These are phyloP conservation scores for Kokia cookei DNA, from an alignment of 441 rosid genomes.

Conservation along the genomic window DNA sequence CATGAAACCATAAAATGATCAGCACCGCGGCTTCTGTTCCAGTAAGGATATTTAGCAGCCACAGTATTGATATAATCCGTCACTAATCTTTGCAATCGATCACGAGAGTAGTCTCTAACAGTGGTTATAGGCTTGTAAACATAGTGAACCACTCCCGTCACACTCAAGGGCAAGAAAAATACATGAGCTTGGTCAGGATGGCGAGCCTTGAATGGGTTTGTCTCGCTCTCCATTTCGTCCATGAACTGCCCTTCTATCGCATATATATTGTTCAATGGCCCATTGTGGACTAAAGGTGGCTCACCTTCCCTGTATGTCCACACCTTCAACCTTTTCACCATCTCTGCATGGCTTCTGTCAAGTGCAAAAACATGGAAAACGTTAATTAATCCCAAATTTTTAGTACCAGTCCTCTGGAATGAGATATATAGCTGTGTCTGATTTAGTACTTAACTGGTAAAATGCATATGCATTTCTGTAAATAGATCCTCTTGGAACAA, in stretches of 20 bases:
- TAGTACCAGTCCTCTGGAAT: too few relatives aligned
- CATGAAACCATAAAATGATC: conserved; percentile 83
- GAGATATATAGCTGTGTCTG: background rate
- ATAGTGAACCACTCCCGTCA: conserved; percentile 31
- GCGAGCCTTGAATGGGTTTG: conserved; percentile 34
- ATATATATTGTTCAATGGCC: conserved; percentile 29
- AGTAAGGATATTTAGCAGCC: conserved; percentile 42
- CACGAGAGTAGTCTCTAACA: conserved; percentile 26
- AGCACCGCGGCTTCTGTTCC: conserved; percentile 70
- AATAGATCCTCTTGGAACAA: conserved; percentile 36
- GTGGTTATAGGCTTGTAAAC: conserved; percentile 42
- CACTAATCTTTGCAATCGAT: conserved; percentile 28
- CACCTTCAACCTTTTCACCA: conserved; percentile 54
- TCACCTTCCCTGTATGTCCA: conserved; percentile 62
- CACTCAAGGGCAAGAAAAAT: conserved; percentile 55
- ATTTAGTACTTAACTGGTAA: conserved; percentile 46
- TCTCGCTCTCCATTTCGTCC: conserved; percentile 29
- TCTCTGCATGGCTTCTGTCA: conserved; percentile 53
- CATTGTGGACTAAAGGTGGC: conserved; percentile 40
- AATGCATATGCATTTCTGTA: conserved; percentile 56
- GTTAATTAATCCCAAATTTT: background rate
- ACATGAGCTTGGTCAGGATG: conserved; percentile 50
- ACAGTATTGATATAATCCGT: conserved; percentile 47
- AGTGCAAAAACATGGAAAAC: background rate
- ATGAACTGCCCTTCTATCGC: conserved; percentile 35